Evolutionary conservation across 2,329 filamentous ascomycete species (phyloP).

Genomic region (Fusarium kyushuense): DNA sequence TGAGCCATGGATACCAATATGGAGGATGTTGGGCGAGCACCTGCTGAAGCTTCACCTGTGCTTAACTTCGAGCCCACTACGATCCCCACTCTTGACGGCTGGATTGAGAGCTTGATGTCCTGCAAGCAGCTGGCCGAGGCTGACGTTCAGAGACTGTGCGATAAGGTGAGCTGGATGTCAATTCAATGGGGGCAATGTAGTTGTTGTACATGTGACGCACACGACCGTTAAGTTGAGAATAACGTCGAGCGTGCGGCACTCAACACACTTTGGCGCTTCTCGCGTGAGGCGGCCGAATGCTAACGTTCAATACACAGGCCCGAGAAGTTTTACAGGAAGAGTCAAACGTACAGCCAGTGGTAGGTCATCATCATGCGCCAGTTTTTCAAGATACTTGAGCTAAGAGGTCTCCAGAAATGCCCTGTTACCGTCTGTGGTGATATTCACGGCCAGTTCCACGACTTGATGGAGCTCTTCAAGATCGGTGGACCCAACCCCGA

Average conservation of each 20-base stretch:
- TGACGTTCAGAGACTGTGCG: constrained; percentile 96
- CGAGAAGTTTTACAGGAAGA: constrained; percentile 97
- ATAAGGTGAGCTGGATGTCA: constrained; percentile 75
- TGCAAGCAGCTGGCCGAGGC: constrained; percentile 98
- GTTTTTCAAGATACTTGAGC: constrained; percentile 38
- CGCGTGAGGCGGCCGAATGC: constrained; percentile 50
- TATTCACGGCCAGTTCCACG: constrained; percentile 99
- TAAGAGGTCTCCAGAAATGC: constrained; percentile 79
- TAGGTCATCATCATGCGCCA: constrained; percentile 62
- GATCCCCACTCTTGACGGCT: constrained; percentile 93
- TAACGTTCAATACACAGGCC: constrained; percentile 69
- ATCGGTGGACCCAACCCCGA: constrained; percentile 98
- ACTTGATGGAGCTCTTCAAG: constrained; percentile 99
- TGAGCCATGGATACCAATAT: constrained; percentile 92
- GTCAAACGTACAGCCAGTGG: constrained; percentile 98
- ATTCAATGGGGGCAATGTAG: constrained; percentile 1
- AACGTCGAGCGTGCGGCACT: constrained; percentile 24
- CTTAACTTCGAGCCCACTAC: constrained; percentile 80
- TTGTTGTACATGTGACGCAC: background rate
- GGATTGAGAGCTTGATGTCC: constrained; percentile 98
- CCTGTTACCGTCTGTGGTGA: constrained; percentile 98
- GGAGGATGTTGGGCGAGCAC: constrained; percentile 94
- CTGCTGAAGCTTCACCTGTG: constrained; percentile 79
- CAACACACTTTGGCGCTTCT: constrained; percentile 38
- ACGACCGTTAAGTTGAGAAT: constrained; percentile 1